These are phyloP conservation scores for Cryphonectria naterciae DNA, from an alignment of 2,329 filamentous ascomycete species.

Conservation along the genomic window DNA sequence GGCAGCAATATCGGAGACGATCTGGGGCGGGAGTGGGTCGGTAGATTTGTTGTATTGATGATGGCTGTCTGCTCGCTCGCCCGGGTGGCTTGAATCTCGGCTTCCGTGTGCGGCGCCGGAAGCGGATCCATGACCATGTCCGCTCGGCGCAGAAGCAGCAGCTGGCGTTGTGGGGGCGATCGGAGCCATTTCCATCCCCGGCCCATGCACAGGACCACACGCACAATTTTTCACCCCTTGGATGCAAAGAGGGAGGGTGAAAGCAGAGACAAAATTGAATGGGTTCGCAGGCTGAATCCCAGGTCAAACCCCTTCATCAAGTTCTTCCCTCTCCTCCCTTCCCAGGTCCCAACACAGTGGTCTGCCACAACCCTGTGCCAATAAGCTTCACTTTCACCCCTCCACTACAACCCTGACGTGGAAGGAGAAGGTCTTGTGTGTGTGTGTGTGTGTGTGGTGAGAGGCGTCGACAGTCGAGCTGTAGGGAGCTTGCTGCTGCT, in stretches of 20 bases:
- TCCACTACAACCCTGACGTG: neutral
- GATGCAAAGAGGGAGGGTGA: neutral
- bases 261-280: neutral
- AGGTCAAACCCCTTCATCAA: neutral
- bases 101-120: neutral
- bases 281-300: neutral
- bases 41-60: neutral
- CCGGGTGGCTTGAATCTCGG: neutral
- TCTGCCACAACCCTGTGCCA: neutral
- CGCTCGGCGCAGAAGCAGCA: neutral
- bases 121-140: neutral
- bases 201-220: neutral
- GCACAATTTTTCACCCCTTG: neutral
- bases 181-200: too few relatives aligned
- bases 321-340: neutral
- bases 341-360: neutral
- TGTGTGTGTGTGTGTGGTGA: neutral
- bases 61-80: neutral
- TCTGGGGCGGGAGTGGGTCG: neutral
- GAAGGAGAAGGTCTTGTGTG: neutral
- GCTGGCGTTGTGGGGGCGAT: neutral
- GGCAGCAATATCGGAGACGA: conserved; percentile 20
- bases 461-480: neutral
- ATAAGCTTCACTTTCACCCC: too few relatives aligned
- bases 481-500: neutral